phyloP scores from a whole-genome alignment of 768 basidiomycete species.

The Hygrocybe punicea region DNA sequence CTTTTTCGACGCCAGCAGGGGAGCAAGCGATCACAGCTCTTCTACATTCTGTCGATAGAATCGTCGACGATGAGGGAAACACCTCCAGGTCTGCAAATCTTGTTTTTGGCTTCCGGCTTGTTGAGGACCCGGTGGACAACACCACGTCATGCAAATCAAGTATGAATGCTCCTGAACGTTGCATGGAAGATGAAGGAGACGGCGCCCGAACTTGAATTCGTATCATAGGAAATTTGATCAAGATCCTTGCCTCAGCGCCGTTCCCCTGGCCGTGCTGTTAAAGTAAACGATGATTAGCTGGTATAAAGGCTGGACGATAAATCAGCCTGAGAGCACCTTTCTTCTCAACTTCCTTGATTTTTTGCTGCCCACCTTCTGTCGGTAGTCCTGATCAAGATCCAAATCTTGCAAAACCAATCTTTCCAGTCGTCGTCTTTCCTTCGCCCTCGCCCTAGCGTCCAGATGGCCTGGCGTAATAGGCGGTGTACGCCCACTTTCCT shows the following conservation, averaged over 20 bases:
- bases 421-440: constrained; percentile 44
- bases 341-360: not conserved
- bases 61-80: not conserved
- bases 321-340: constrained; percentile 1
- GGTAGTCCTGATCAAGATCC: constrained; percentile 50
- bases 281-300: not conserved
- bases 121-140: constrained; percentile 33
- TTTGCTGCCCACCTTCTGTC: constrained; percentile 3
- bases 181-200: constrained; percentile 43
- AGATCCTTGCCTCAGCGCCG: constrained; percentile 20
- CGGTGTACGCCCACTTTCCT: constrained; percentile 36
- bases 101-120: constrained; percentile 19
- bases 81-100: constrained; percentile 27
- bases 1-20: constrained; percentile 35
- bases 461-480: constrained; percentile 36
- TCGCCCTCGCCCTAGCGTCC: constrained; percentile 25
- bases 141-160: constrained; percentile 57
- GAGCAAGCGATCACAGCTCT: constrained; percentile 53
- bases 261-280: constrained; percentile 6
- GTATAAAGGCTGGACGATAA: not conserved
- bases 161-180: constrained; percentile 67
- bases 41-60: constrained; percentile 42
- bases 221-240: constrained; percentile 51
- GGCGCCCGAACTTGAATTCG: constrained; percentile 69
- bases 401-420: constrained; percentile 57